Base-by-base conservation (phyloP, 2,329 filamentous ascomycete genomes). In the Ampelomyces quisqualis region DNA sequence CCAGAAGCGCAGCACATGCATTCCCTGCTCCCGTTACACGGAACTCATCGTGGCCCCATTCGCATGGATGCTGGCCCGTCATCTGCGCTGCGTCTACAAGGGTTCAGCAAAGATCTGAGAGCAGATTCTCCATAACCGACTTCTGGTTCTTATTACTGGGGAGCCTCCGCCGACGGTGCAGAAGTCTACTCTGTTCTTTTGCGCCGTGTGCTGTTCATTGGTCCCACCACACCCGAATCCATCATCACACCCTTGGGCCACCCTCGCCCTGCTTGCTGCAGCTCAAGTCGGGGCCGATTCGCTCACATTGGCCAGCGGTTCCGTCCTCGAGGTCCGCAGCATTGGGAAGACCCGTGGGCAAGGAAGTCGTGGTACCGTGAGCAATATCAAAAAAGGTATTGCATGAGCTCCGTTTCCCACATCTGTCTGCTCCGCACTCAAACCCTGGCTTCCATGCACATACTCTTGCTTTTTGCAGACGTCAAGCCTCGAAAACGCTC, bases 81-180 rank as follows among this genome's bases (percentile, higher is more conserved):
- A 59, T 60, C 58, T 65, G 64, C 64, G 63, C 58, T 58, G n/a
- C 55, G 44, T 57, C 47, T 44, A 51, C 62, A 64, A 54, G 64
- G 65, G 52, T 63, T 27, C 37, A 32, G 50, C 45, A 57, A 47
- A 64, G 62, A 68, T 64, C 62, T 60, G 54, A 53, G 57, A 59
- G 57, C 52, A 56, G 45, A 56, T 58, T 54, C 53, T 47, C 49
- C 48, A 62, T 53, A 55, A 54, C 55, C 60, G 62, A 65, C 62
- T 31, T 60, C 57, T 62, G 54, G 62, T 67, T n/a, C n/a, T n/a
- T 67, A 67, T 66, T 67, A 67, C 62, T 63, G 51, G 62, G 62
- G 51, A 55, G 50, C 61, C 57, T 66, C 65, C 64, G 60, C 60
- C 60, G 55, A 60, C 57, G 58, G 59, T 48, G 43, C 53, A 53